phyloP scores from a whole-genome alignment of 331 rosid genomes.

The Erythrophleum ivorense region DNA sequence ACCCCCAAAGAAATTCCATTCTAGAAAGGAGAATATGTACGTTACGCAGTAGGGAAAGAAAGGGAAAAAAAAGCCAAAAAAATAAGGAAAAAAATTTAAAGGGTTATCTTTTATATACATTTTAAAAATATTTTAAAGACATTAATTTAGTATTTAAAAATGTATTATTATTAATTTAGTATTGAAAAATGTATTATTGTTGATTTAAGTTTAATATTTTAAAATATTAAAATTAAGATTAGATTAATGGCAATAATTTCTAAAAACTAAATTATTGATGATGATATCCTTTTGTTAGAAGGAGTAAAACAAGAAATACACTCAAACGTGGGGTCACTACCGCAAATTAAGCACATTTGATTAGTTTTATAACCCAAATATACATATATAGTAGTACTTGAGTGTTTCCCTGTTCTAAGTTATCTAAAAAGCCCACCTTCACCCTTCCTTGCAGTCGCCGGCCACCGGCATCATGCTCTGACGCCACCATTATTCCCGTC shows the following conservation, averaged over 20 bases:
- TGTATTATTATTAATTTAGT: too few relatives aligned
- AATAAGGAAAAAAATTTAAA: too few relatives aligned
- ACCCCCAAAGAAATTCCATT: not conserved
- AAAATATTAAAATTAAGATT: not conserved
- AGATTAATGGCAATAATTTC: too few relatives aligned
- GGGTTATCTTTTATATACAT: too few relatives aligned
- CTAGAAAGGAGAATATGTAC: too few relatives aligned
- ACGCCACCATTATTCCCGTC: constrained; percentile 35
- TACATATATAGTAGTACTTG: constrained; percentile 16
- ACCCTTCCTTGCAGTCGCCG: constrained; percentile 45
- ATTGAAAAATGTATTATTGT: too few relatives aligned
- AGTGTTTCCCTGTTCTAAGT: constrained; percentile 38
- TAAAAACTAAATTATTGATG: not conserved
- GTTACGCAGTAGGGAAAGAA: too few relatives aligned
- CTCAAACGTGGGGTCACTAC: constrained; percentile 9
- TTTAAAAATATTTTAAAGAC: too few relatives aligned
- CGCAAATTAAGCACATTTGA: constrained; percentile 30
- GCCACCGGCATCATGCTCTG: constrained; percentile 52
- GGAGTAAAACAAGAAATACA: constrained; percentile 6
- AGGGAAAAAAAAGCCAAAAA: too few relatives aligned
- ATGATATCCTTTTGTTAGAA: not conserved
- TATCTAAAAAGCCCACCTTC: constrained; percentile 16
- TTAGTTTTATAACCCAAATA: constrained; percentile 14
- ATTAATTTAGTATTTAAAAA: too few relatives aligned
- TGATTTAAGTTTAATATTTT: too few relatives aligned